phyloP scores from a whole-genome alignment of 2,329 filamentous ascomycete species.

The Neonectria neomacrospora region DNA sequence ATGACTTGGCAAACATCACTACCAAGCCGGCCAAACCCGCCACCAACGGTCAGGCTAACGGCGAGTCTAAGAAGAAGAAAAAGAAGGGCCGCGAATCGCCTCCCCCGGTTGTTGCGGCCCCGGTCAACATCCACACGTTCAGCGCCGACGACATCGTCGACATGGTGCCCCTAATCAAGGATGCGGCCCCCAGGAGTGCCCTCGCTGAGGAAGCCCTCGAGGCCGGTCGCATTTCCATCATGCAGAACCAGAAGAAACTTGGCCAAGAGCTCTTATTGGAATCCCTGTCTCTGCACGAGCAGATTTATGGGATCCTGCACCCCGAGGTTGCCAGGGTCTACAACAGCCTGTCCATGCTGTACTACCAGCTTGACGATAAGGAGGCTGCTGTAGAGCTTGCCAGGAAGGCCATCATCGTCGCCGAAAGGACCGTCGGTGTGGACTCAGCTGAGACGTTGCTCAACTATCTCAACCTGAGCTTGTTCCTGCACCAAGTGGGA shows the following conservation, averaged over 20 bases:
- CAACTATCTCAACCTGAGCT: conserved; percentile 93
- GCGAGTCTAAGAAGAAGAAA: conserved; percentile 71
- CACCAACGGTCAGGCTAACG: conserved; percentile 55
- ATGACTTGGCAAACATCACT: conserved; percentile 40
- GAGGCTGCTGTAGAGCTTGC: conserved; percentile 94
- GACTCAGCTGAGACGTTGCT: conserved; percentile 94
- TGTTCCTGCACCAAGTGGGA: conserved; percentile 92
- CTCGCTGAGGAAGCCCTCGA: conserved; percentile 96
- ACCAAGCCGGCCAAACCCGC: conserved; percentile 47
- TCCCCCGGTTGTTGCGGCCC: conserved; percentile 57
- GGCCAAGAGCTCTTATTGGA: conserved; percentile 97
- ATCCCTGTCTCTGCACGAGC: conserved; percentile 94
- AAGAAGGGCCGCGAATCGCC: conserved; percentile 67
- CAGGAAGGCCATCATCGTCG: conserved; percentile 95
- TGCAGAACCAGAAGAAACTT: conserved; percentile 94
- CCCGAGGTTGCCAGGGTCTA: conserved; percentile 96
- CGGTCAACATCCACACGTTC: conserved; percentile 65
- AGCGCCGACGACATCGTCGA: conserved; percentile 87
- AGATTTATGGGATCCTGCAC: conserved; percentile 97
- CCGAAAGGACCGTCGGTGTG: conserved; percentile 91
- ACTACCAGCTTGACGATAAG: conserved; percentile 98
- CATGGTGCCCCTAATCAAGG: conserved; percentile 93
- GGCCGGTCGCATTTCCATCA: conserved; percentile 93
- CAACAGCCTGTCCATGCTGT: conserved; percentile 93
- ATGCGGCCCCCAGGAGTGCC: conserved; percentile 88